Evolutionary conservation across 148 eudicot genomes (phyloP).

Genomic region (Rhododendron kiyosumense): DNA sequence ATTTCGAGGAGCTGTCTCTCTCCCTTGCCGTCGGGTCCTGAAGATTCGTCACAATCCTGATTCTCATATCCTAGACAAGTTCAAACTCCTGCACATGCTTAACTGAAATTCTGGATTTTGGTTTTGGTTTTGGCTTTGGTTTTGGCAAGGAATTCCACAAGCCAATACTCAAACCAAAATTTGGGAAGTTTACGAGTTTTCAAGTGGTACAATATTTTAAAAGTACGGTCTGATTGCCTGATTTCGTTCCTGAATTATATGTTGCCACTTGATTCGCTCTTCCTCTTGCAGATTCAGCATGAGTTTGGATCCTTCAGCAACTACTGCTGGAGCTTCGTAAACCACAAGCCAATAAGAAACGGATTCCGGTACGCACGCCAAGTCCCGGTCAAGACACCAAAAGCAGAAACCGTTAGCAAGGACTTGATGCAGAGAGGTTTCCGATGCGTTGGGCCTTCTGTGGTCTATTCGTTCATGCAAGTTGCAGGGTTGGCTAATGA

Average conservation of each 20-base stretch:
- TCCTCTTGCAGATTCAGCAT: slow-evolving; percentile 50
- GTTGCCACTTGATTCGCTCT: slow-evolving; percentile 1
- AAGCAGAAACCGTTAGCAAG: slow-evolving; percentile 60
- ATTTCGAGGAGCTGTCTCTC: neutral
- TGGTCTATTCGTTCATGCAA: slow-evolving; percentile 77
- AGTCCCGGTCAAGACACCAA: slow-evolving; percentile 62
- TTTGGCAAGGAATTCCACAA: neutral
- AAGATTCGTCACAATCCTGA: neutral
- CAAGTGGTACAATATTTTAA: neutral
- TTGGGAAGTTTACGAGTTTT: neutral
- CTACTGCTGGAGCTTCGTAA: slow-evolving; percentile 62
- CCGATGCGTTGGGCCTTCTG: slow-evolving; percentile 67
- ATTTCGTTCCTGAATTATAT: neutral
- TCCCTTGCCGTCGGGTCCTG: neutral
- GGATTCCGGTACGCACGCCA: slow-evolving; percentile 54
- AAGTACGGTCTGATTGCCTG: neutral
- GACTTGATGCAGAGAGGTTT: slow-evolving; percentile 66
- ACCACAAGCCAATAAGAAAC: slow-evolving; percentile 43
- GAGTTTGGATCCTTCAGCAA: slow-evolving; percentile 64
- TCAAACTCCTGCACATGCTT: neutral
- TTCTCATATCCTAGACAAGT: neutral
- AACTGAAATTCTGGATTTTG: neutral
- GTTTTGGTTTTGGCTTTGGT: neutral
- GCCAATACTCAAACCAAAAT: neutral
- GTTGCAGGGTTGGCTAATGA: slow-evolving; percentile 62